A percentile compares a stretch with the other conserved stretches of the same genome.
phyloP scores from a whole-genome alignment of 805 yeast genomes.

The Clavispora asparagi region DNA sequence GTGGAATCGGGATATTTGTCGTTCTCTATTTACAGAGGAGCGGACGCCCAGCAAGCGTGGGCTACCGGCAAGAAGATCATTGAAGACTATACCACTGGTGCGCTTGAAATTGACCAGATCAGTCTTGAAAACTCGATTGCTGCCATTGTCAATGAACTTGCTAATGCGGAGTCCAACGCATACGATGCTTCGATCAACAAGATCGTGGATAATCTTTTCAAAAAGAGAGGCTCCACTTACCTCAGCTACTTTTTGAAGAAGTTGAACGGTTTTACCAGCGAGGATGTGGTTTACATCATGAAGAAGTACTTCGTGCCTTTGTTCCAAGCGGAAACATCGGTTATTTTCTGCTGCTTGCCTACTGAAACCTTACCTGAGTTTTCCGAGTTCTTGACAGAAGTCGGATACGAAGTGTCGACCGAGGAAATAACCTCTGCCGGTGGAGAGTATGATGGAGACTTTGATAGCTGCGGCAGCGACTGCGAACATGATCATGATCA shows the following conservation, averaged over 20 bases:
- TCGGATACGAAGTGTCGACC: slow-evolving; percentile 58
- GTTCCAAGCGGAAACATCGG: slow-evolving; percentile 52
- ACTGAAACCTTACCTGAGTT: slow-evolving; percentile 53
- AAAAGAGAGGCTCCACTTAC: slow-evolving; percentile 67
- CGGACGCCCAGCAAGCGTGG: slow-evolving; percentile 69
- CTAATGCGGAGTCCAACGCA: slow-evolving; percentile 61
- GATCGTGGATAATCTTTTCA: slow-evolving; percentile 60
- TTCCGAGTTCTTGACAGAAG: slow-evolving; percentile 38
- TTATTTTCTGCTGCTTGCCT: slow-evolving; percentile 69
- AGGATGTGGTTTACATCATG: slow-evolving; percentile 47
- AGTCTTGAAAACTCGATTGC: slow-evolving; percentile 71
- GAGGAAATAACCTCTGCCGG: slow-evolving; percentile 34
- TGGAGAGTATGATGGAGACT: slow-evolving; percentile 7
- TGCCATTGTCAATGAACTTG: slow-evolving; percentile 65
- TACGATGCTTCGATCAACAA: slow-evolving; percentile 62
- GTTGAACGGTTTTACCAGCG: slow-evolving; percentile 48
- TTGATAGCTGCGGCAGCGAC: slow-evolving; percentile 1
- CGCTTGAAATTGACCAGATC: slow-evolving; percentile 47
- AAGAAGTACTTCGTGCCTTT: slow-evolving; percentile 59
- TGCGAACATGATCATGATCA: neutral
- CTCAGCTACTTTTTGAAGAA: slow-evolving; percentile 47
- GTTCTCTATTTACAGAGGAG: slow-evolving; percentile 72
- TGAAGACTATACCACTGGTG: slow-evolving; percentile 52
- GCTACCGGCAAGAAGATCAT: slow-evolving; percentile 63
- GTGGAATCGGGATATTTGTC: slow-evolving; percentile 63